These are phyloP conservation scores for Quercus robur DNA, from an alignment of 306 rosid genomes.

Conservation along the genomic window DNA sequence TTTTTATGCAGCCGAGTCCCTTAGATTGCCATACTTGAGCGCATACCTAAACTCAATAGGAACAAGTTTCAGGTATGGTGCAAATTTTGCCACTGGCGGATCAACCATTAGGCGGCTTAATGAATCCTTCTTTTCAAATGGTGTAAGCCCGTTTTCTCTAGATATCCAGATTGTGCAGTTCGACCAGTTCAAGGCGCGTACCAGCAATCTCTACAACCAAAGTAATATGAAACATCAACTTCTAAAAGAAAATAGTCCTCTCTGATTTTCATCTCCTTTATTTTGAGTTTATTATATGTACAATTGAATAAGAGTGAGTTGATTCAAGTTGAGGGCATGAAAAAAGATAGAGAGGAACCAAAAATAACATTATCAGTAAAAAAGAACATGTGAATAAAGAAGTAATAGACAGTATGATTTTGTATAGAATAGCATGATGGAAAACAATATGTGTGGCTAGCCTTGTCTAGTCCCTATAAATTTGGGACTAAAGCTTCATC, in stretches of 20 bases:
- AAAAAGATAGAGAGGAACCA: too few species aligned
- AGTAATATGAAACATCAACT: constrained; percentile 27
- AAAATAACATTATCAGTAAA: too few species aligned
- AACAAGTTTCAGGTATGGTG: constrained; percentile 66
- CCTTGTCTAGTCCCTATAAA: too few species aligned
- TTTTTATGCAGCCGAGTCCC: constrained; percentile 46
- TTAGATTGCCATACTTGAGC: constrained; percentile 50
- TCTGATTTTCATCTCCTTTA: background rate
- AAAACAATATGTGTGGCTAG: too few species aligned
- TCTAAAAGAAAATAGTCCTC: background rate
- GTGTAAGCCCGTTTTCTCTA: constrained; percentile 61
- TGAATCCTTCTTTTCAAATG: constrained; percentile 44
- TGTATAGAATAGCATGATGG: too few species aligned
- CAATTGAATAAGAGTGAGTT: too few species aligned
- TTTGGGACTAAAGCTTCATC: too few species aligned
- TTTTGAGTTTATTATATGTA: background rate
- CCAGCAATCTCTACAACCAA: constrained; percentile 36
- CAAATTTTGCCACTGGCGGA: constrained; percentile 84
- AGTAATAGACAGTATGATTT: too few species aligned
- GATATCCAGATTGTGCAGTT: constrained; percentile 64
- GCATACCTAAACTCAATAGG: constrained; percentile 72
- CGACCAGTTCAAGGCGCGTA: constrained; percentile 55
- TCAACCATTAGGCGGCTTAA: constrained; percentile 56
- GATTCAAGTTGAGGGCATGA: too few species aligned
- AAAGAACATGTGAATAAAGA: too few species aligned